phyloP scores from a whole-genome alignment of 768 basidiomycete genomes.

The Xerocomus spinulosus region DNA sequence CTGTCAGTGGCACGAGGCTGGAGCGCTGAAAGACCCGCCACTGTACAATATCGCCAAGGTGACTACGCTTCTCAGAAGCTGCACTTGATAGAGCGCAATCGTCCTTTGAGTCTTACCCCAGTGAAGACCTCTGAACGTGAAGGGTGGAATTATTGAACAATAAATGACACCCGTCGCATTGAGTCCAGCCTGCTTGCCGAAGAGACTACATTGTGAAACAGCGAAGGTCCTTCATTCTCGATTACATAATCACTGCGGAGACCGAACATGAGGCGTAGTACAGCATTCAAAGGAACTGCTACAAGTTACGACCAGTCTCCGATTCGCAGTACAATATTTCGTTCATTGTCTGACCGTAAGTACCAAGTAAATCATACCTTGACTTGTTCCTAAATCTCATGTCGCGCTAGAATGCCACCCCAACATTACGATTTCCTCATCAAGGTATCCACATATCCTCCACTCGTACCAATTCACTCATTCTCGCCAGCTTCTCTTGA shows the following conservation, averaged over 20 bases:
- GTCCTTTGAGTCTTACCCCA: neutral
- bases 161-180: neutral
- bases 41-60: neutral
- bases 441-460: conserved; percentile 51
- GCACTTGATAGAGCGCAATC: neutral
- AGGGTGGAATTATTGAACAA: neutral
- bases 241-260: conserved; percentile 18
- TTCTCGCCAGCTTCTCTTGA: conserved; percentile 72
- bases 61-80: neutral
- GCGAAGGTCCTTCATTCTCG: neutral
- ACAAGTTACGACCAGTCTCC: no score
- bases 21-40: neutral
- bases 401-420: conserved; percentile 59
- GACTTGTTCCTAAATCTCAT: neutral
- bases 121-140: neutral
- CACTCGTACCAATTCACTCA: conserved; percentile 1
- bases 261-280: no score
- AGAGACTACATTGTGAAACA: neutral
- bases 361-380: neutral
- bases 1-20: neutral
- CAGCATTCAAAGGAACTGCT: no score
- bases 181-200: neutral
- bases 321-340: no score
- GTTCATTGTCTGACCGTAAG: neutral
- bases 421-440: conserved; percentile 98